Evolutionary conservation across 2,329 filamentous ascomycete genomes (phyloP), one percentile per base, ranked within the genome.

Genomic region (Akanthomyces muscarius): DNA sequence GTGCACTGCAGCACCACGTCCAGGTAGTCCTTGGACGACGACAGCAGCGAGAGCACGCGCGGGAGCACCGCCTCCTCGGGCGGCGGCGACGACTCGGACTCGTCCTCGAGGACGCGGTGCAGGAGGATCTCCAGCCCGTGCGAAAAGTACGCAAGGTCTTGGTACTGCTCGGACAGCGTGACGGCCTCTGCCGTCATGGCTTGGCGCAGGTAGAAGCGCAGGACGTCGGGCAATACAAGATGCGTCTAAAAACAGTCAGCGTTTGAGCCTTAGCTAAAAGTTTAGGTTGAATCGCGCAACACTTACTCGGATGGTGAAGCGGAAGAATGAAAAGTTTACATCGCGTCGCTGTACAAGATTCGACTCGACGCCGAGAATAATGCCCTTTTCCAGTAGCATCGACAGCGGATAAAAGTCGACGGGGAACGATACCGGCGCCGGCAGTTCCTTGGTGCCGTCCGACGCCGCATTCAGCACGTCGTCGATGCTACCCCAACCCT

Each of bases 1-100:
- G 95, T 97, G 76, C 95, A 99, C 76, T 96, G 95, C 23, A 99
- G 89, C 28, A 99, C 89, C 63, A 98, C 95, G 70, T 98, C 94
- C 18, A 98, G 86, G 71, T 97, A 99, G 63, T 92, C 86, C 62
- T 88, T 89, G 74, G 92, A 90, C 1, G 88, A 91, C 0, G 89
- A 90, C 63, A 88, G 73, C 10, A 88, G 80, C 0, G 85, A 88
- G 25, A 88, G 73, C 2, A 88, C 86, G 4, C 87, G 76, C 70
- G 86, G 83, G 70, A 93, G 71, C 67, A 90, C 76, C 69, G 89
- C 80, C 73, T 86, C 81, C 66, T 88, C 86, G 0, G 86, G 86
- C 16, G 80, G 77, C 1, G 86, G 86, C 5, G 82, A 80, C 0
- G 84, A 80, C 65, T 98, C 95, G 2, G 96, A 94, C 74, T 97